Percentiles rank a stretch among this genome's conserved stretches.
Evolutionary conservation across 2,329 filamentous ascomycete genomes (phyloP).

Genomic region (Diplodia seriata): DNA sequence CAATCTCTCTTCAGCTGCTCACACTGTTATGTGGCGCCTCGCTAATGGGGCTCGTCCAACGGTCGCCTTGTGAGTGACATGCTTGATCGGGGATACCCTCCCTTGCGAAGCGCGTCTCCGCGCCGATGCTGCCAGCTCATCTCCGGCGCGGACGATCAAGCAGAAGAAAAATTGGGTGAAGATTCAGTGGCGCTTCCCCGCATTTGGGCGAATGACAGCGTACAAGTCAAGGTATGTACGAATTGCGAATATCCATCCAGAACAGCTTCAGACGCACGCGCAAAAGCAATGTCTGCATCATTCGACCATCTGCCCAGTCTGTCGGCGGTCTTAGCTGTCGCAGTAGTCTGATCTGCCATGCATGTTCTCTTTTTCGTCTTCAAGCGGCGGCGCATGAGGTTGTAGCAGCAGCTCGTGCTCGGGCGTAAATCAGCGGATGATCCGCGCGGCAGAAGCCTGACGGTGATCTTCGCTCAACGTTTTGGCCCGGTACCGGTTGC

Average conservation of each 20-base stretch:
- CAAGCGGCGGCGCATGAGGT: neutral
- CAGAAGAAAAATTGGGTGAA: neutral
- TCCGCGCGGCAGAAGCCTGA: constrained; percentile 23
- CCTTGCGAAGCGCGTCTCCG: neutral
- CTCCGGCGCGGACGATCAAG: neutral
- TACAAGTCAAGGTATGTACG: neutral
- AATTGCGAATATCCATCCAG: neutral
- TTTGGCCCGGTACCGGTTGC: constrained; percentile 7
- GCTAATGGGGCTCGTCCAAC: neutral
- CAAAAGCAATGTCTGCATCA: constrained; percentile 1
- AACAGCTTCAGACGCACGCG: neutral
- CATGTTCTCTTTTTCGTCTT: constrained; percentile 2
- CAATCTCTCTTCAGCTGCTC: neutral
- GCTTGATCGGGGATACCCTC: neutral
- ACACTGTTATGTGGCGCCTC: neutral
- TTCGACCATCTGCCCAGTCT: neutral
- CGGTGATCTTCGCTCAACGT: constrained; percentile 27
- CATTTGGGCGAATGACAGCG: constrained; percentile 6
- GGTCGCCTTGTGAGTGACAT: neutral
- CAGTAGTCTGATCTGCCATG: neutral
- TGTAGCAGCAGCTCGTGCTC: constrained; percentile 6
- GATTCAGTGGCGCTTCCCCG: neutral
- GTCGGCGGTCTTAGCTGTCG: neutral
- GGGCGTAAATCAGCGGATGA: constrained; percentile 26
- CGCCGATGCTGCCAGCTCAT: neutral